Percentiles rank a stretch among this genome's conserved stretches.
Evolutionary conservation across 495 filamentous ascomycete genomes (phyloP).

Genomic region (Neurospora sp.): DNA sequence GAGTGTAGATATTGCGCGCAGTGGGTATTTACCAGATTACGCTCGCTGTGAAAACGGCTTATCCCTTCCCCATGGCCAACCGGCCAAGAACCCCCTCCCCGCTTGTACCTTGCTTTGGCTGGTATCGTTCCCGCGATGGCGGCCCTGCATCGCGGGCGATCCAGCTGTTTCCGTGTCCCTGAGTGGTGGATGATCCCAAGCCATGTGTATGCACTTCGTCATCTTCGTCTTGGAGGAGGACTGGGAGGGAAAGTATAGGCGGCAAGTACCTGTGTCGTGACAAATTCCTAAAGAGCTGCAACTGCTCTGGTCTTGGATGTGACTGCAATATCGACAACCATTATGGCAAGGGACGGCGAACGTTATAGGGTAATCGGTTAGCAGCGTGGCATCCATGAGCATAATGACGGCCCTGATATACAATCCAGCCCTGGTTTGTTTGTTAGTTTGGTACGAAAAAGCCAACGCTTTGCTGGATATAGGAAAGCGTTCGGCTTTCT

Average conservation of each 20-base stretch:
- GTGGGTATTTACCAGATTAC: neutral
- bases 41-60: neutral
- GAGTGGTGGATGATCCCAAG: neutral
- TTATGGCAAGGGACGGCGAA: neutral
- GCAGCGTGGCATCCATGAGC: constrained; percentile 9
- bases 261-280: neutral
- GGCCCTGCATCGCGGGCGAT: constrained; percentile 10
- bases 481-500: too few relatives aligned
- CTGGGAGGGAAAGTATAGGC: neutral
- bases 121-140: constrained; percentile 7
- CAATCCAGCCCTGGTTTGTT: too few relatives aligned
- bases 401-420: neutral
- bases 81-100: neutral
- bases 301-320: neutral
- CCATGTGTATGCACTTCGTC: neutral
- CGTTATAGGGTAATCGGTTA: neutral
- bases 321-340: neutral
- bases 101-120: neutral
- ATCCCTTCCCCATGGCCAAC: neutral
- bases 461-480: too few relatives aligned
- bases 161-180: neutral
- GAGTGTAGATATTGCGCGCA: neutral
- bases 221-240: neutral
- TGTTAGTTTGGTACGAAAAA: too few relatives aligned
- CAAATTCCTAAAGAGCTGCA: neutral